phyloP scores from a whole-genome alignment of 139 green algal genomes.

The Coccomyxa sp. region DNA sequence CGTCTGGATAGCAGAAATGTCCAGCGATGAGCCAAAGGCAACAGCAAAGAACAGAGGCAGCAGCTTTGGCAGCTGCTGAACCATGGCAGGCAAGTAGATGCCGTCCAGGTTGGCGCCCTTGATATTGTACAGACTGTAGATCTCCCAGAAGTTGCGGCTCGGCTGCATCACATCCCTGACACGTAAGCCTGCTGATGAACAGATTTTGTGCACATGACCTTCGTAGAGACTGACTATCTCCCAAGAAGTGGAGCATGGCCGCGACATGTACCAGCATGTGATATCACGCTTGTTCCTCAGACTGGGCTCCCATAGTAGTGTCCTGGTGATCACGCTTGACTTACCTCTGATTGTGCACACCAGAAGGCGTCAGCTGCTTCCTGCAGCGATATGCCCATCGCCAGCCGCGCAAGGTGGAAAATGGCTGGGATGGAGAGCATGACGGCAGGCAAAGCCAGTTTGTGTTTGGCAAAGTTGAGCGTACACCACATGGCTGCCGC shows the following conservation, averaged over 20 bases:
- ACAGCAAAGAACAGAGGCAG: slow-evolving; percentile 73
- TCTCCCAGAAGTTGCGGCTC: slow-evolving; percentile 54
- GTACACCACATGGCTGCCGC: slow-evolving; percentile 29
- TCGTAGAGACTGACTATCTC: too few relatives aligned
- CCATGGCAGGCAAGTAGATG: slow-evolving; percentile 49
- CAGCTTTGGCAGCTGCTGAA: slow-evolving; percentile 45
- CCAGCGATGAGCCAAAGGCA: slow-evolving; percentile 73
- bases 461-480: slow-evolving; percentile 18
- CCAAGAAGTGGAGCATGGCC: too few relatives aligned
- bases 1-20: slow-evolving; percentile 62
- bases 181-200: neutral
- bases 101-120: slow-evolving; percentile 28
- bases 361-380: slow-evolving; percentile 54
- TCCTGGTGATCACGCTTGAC: too few relatives aligned
- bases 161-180: neutral
- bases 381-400: slow-evolving; percentile 28
- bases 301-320: too few relatives aligned
- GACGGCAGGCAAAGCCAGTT: slow-evolving; percentile 53
- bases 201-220: too few relatives aligned
- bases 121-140: slow-evolving; percentile 65
- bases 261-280: too few relatives aligned
- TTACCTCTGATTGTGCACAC: slow-evolving; percentile 50
- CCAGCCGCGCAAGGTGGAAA: slow-evolving; percentile 37
- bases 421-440: slow-evolving; percentile 42
- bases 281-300: too few relatives aligned